Evolutionary conservation across 345 rosid species (phyloP).

Genomic region (Populus euphratica): DNA sequence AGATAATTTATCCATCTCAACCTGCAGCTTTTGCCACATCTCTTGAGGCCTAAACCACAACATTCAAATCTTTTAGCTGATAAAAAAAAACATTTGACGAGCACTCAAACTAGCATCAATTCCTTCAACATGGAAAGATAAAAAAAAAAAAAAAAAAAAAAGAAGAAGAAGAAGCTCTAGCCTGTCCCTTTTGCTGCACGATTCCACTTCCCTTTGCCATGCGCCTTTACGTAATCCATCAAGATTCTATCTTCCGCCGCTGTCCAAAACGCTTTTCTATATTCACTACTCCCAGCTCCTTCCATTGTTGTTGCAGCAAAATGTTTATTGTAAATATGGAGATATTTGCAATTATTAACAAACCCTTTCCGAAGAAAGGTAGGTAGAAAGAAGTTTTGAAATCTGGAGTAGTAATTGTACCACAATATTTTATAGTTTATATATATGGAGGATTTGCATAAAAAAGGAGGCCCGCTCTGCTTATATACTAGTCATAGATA

Average conservation of each 20-base stretch:
- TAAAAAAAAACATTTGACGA: no score
- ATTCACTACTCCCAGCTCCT: not conserved
- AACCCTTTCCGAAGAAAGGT: not conserved
- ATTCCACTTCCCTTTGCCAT: conserved; percentile 70
- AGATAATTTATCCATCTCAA: conserved; percentile 42
- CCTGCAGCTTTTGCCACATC: conserved; percentile 45
- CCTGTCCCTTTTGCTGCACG: conserved; percentile 52
- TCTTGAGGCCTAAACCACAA: conserved; percentile 23
- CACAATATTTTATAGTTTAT: no score
- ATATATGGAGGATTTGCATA: not conserved
- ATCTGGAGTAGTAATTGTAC: not conserved
- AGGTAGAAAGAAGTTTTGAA: not conserved
- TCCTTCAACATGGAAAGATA: not conserved
- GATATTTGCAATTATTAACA: no score
- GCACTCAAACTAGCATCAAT: no score
- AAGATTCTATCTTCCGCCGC: conserved; percentile 31
- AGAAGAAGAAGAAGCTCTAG: not conserved
- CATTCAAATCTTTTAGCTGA: not conserved
- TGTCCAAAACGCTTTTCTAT: conserved; percentile 5
- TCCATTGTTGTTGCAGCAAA: not conserved
- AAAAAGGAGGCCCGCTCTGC: not conserved
- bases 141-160: not conserved
- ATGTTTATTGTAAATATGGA: not conserved
- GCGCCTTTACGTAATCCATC: conserved; percentile 42
- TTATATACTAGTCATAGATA: not conserved